Evolutionary conservation across 1,284 basidiomycete species (phyloP), one percentile per base, ranked within the genome.

Genomic region (Polyporus tsugae): DNA sequence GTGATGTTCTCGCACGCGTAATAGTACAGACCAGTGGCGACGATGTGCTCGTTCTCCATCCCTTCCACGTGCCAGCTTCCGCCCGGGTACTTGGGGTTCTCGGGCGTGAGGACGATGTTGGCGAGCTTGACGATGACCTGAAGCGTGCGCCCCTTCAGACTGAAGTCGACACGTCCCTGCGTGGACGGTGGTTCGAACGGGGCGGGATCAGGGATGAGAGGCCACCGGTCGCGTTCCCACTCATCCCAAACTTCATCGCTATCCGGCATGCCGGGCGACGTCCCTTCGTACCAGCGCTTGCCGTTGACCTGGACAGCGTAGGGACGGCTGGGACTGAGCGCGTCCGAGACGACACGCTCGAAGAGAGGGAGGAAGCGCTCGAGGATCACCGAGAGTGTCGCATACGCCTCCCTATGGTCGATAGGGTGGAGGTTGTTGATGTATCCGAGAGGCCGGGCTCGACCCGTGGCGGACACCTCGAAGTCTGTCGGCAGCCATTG

Each of bases 41-140:
- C 81, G 58, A 87, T 87, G 64, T 80, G 77, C 72, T 85, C 85
- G 70, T 86, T 88, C 77, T 67, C 62, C 79, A 80, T 80, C 13
- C 74, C 80, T 66, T 52, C 46, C 22, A 52, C 22, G 55, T 81
- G 80, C 81, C 81, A 82, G 13, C 68, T 70, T 2, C 78, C 42
- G 15, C 60, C 60, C 25, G 60, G 25, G 25, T 61, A 61, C n/a
- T 6, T 9, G 7, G 60, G 41, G 25, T 61, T 29, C 25, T 61
- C 59, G 22, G 59, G 59, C 2, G 59, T 61, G 29, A 49, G 46
- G 10, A 49, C 46, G 46, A 49, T 25, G 46, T 13, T 25, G 46
- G 22, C 46, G 46, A 49, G 46, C 46, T 49, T 49, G 46, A 49
- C 22, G 22, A 49, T 25, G 10, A 25, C 22, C 10, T 49, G 46